A percentile compares a stretch with the other conserved stretches of the same genome.
Conservation (phyloP, 1,284 basidiomycete genomes). For the Pisolithus thermaeus region DNA sequence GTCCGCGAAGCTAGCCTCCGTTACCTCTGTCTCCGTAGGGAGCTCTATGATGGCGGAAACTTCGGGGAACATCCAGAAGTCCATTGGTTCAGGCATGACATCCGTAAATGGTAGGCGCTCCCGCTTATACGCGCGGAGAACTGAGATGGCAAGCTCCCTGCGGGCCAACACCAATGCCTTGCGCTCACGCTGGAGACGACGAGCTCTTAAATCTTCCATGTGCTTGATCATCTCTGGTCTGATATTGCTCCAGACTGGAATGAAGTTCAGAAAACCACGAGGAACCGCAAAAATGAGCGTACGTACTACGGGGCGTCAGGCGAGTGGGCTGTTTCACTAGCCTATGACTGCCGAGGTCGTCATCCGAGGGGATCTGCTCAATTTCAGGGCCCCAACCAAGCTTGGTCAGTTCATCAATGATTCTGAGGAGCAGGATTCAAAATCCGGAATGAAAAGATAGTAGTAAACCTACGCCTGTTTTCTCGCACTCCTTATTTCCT, state of each 20-base stretch:
- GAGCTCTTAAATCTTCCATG: constrained; percentile 37
- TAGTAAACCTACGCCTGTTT: constrained; percentile 24
- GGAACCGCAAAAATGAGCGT: background rate
- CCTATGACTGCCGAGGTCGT: constrained; percentile 33
- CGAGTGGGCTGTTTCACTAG: constrained; percentile 39
- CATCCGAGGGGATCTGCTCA: constrained; percentile 30
- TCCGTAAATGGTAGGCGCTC: constrained; percentile 29
- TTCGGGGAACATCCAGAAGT: constrained; percentile 37
- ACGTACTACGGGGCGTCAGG: constrained; percentile 39
- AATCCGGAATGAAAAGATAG: background rate
- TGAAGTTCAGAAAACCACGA: constrained; percentile 2
- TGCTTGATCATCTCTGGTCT: constrained; percentile 32
- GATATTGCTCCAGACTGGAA: constrained; percentile 45
- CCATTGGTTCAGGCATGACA: constrained; percentile 37
- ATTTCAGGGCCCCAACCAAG: constrained; percentile 43
- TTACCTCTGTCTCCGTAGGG: constrained; percentile 32
- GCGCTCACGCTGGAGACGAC: constrained; percentile 36
- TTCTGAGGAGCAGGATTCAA: constrained; percentile 15
- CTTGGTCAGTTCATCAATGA: constrained; percentile 31
- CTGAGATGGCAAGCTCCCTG: constrained; percentile 31
- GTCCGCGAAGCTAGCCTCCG: constrained; percentile 31
- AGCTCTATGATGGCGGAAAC: constrained; percentile 34
- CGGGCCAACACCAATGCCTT: constrained; percentile 31
- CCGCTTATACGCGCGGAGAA: constrained; percentile 37
- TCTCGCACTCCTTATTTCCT: constrained; percentile 29